Evolutionary conservation across 345 rosid genomes (phyloP), one percentile per base, ranked within the genome.

Genomic region (Pugionium dolabratum): DNA sequence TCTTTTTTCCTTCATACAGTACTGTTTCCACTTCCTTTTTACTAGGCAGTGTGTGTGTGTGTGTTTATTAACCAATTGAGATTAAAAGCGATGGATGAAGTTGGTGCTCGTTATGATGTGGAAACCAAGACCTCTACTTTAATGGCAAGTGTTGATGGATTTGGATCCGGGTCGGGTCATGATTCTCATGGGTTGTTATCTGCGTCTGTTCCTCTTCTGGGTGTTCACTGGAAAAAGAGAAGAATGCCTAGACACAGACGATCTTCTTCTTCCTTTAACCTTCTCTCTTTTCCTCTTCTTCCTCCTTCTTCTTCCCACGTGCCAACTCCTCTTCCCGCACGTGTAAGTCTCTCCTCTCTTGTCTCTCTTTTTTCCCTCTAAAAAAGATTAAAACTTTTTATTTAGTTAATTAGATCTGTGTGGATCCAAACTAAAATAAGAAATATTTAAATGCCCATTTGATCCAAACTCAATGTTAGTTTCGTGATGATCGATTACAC

Each of bases 221-320:
- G 85, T 67, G 84, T 87, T 46, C 78, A 81, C 72, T 79, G 82
- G 89, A 88, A 86, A 84, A 86, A 84, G 83, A 85, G 88, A 79
- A 86, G 89, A 76, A 82, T 88, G 96, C 86, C 90, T 8, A 81
- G 97, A 79, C 91, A 79, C 81, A 93, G 94, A 78, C 79, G 90
- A 55, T 79, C 91, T 10, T 72, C 86, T 71, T 79, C 89, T 54
- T 65, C 85, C 79, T 70, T 77, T 79, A 80, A 54, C 58, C 79
- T 80, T 49, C 82, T 85, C 64, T 65, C 82, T 49, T 51, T 74
- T 61, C 61, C 82, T 66, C 73, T 56, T 35, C 62, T 69, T 43
- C 76, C 55, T 52, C 78, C 64, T 56, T 51, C 47, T 37, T 72
- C 59, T 9, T 32, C 71, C 59, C 76, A 72, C 76, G 76, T 72